Base-by-base conservation (phyloP, 2,329 filamentous ascomycete genomes). In the Colletotrichum caudatum region DNA sequence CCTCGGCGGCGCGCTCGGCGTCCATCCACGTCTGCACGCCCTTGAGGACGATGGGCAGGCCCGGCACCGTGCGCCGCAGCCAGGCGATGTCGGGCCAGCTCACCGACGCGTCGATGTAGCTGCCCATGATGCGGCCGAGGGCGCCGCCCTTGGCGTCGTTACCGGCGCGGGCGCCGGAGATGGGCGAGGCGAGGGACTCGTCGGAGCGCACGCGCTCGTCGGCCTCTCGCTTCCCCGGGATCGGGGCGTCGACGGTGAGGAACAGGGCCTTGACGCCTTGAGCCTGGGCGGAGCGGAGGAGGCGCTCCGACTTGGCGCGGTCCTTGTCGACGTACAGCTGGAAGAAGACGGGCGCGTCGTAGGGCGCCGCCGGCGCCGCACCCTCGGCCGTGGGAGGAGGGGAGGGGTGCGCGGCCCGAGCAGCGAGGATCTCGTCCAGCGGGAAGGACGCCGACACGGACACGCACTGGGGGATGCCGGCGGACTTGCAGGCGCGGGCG, bases 11-110 rank as follows among this genome's bases (percentile, higher is more conserved):
- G 74, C 83, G 84, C 64, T 84, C 82, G 18, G 91, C 91, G 78
- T 94, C 92, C 51, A 84, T 82, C 0, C 88, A 87, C 18, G 87
- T 88, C 81, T 93, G 91, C n/a, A 94, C 88, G 0, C 92, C 92
- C 79, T 94, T 94, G 35, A 94, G 60, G 74, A 91, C 81, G 83
- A 93, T 74, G 76, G 90, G 82, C 9, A 89, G 83, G 0, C 85
- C 85, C 1, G 80, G 84, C 41, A 88, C 86, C 69, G 83, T 81
- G 78, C 83, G 85, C 82, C 90, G 88, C 29, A 93, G 77, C 90
- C 91, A 93, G 5, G 84, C 81, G 1, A 93, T 83, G 77, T 92
- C 91, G 56, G 87, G 84, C 91, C 91, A 94, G 9, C 76, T 85
- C 18, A 90, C 81, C 23, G 85, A 84, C 5, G 88, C 76, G 77